Base-by-base conservation (phyloP, 225 moss, liverwort and hornwort genomes). In the Pleurozium schreberi region DNA sequence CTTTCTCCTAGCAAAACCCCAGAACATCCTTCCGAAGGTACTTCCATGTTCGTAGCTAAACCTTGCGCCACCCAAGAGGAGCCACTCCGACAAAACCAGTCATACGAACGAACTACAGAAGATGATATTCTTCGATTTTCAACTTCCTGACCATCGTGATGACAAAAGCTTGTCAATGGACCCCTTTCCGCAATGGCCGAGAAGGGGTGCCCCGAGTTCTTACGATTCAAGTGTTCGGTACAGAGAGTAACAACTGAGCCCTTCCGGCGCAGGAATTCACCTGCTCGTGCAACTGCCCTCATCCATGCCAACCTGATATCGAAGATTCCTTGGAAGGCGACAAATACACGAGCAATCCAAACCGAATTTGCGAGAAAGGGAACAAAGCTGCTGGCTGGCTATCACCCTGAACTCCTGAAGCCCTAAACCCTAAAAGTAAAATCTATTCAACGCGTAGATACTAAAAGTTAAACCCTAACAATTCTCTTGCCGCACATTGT, bases 281-380 rank as follows among this genome's bases (percentile, higher is more conserved):
- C 86, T 83, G 88, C 91, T 90, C 88, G 93, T 68, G 88, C 88
- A 75, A 27, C 84, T 84, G 64, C 90, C 88, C 88, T 93, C 93
- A 93, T 93, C 88, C 90, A 90, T 75, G 64, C 63, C 70, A 81
- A 68, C 68, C 80, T 45, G 30, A 67, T 77, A 65, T 59, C 64
- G n/a, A 71, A 83, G 65, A 71, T 66, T 85, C 87, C 87, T 84
- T 76, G 20, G 57, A 53, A 58, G 69, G n/a, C 58, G 75, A 81
- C 81, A 69, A 84, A 59, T 87, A 73, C 27, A 34, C 33, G 50
- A 65, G 52, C 21, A 75, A 68, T 68, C 64, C 53, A 68, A 68
- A 67, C 50, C 7, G 65, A 36, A 65, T 65, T 50, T 16, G 19
- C 6, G 40, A 53, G 53, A 30, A 68, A 40, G 40, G 17, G 30